Conservation (phyloP, 129 eudicot species). For the sunflower (Helianthus annuus) region DNA sequence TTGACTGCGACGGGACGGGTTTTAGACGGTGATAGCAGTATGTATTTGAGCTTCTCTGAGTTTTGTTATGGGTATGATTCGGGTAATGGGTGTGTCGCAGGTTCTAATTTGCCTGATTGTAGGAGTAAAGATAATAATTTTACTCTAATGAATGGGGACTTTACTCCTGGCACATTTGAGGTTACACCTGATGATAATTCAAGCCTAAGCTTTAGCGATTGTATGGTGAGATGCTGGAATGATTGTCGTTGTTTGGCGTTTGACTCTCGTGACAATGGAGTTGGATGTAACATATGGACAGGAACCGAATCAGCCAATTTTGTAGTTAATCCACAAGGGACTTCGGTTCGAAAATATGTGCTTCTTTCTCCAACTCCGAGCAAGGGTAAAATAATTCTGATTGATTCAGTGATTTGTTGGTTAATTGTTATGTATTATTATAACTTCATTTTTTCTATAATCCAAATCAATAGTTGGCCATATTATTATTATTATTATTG, state of each 20-base stretch:
- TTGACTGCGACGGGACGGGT: slow-evolving; percentile 10
- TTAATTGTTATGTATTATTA: not conserved
- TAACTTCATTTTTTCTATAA: too few relatives aligned
- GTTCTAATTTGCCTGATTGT: slow-evolving; percentile 24
- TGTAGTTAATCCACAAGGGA: slow-evolving; percentile 21
- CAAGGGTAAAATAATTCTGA: slow-evolving; percentile 4
- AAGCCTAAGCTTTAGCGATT: slow-evolving; percentile 42
- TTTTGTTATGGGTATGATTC: slow-evolving; percentile 38
- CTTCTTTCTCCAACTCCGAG: slow-evolving; percentile 25
- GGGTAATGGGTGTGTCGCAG: slow-evolving; percentile 30
- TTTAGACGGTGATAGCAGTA: not conserved
- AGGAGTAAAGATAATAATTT: slow-evolving; percentile 16
- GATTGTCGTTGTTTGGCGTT: slow-evolving; percentile 52
- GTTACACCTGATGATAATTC: slow-evolving; percentile 8
- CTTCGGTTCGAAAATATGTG: slow-evolving; percentile 17
- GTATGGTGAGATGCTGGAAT: slow-evolving; percentile 55
- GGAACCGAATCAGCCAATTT: slow-evolving; percentile 22
- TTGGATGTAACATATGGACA: slow-evolving; percentile 31
- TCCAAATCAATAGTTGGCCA: too few relatives aligned
- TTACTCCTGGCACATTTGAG: not conserved
- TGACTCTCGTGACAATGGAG: slow-evolving; percentile 13
- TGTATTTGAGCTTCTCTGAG: not conserved
- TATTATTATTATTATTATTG: not conserved
- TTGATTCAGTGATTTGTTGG: not conserved
- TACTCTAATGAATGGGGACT: slow-evolving; percentile 15